phyloP scores from a whole-genome alignment of 345 rosid genomes.

The Citrus trifoliata region DNA sequence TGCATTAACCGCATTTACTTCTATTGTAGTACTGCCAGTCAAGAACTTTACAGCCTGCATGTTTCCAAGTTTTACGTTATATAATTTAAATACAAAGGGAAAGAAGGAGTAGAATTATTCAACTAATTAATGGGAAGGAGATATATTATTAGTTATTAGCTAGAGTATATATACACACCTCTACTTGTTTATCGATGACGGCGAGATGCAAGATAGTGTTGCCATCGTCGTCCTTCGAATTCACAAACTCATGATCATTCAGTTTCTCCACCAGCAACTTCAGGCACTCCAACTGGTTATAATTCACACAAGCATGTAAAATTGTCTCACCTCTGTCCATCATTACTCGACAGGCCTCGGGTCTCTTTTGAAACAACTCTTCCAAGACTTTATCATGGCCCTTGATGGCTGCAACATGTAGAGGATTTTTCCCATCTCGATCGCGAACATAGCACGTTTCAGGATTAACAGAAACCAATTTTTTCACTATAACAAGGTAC shows the following conservation, averaged over 20 bases:
- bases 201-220: constrained; percentile 27
- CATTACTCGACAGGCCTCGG: constrained; percentile 4
- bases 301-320: constrained; percentile 21
- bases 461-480: constrained; percentile 8
- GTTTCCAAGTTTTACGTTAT: background rate
- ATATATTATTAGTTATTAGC: too few relatives aligned
- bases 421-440: constrained; percentile 23
- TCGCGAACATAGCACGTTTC: constrained; percentile 8
- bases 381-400: constrained; percentile 12
- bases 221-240: constrained; percentile 22
- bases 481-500: constrained; percentile 11
- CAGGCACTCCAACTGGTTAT: constrained; percentile 17
- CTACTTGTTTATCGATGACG: constrained; percentile 11
- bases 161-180: constrained; percentile 5
- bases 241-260: constrained; percentile 16
- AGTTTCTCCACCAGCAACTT: constrained; percentile 16
- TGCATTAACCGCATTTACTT: background rate
- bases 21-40: constrained; percentile 12
- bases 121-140: too few relatives aligned
- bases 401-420: constrained; percentile 24
- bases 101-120: too few relatives aligned
- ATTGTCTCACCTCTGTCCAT: constrained; percentile 23
- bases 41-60: constrained; percentile 15
- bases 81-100: too few relatives aligned
- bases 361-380: constrained; percentile 6